Base-by-base conservation (phyloP, 2,329 filamentous ascomycete species). In the Thermomyces lanuginosus region DNA sequence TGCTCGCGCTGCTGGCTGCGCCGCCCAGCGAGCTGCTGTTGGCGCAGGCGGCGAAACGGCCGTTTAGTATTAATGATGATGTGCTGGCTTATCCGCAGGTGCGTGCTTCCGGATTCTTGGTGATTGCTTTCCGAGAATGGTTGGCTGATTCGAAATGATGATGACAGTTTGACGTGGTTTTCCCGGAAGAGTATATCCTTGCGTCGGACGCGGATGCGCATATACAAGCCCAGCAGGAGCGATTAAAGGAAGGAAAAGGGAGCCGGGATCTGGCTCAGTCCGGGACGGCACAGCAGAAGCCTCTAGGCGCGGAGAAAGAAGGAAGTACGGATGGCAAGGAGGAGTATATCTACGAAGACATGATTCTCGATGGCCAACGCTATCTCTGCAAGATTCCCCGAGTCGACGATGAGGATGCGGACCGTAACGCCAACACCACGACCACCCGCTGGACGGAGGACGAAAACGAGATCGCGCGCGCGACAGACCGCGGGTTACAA, bases 11-110 rank as follows among this genome's bases (percentile, higher is more conserved):
- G n/a, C 13, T 39, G 29, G 43, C 42, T 14, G 39, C 37, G 13
- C 41, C 50, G 4, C 38, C 37, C 25, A n/a, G n/a, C n/a, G n/a
- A n/a, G n/a, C n/a, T n/a, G n/a, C n/a, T n/a, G n/a, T n/a, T n/a
- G n/a, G 58, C 55, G 29, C 49, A 64, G 32, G 66, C 63, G 24
- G 66, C 53, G 41, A 64, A 66, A 41, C 64, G 64, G 38, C 55
- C 63, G 11, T 92, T 92, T 59, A 92, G 76, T 56, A 78, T 92
- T 30, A 74, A 89, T 44, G 81, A 92, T 46, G 84, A 93, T 48
- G 53, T 92, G 27, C 65, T 92, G 30, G 82, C 82, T 10, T 82
- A 77, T 53, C 84, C 84, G 7, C 81, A 89, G 66, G 80, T 86
- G 61, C 36, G 61, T 25, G 16, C 20, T 25, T 16, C 21, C n/a